Evolutionary conservation across 495 filamentous ascomycete species (phyloP).

Genomic region (Margaritispora aquatica): DNA sequence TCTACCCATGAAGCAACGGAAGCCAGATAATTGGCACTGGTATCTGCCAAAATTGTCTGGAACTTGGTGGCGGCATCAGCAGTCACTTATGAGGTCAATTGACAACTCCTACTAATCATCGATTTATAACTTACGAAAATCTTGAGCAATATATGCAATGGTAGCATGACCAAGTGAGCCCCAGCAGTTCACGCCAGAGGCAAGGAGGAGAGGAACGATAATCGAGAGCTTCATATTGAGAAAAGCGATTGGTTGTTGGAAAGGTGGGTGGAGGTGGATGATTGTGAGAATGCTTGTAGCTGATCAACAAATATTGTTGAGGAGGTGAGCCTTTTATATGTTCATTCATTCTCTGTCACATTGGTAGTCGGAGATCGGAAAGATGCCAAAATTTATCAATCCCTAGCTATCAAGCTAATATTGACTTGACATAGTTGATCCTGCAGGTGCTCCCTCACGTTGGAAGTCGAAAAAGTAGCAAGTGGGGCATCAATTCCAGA

Average conservation of each 20-base stretch:
- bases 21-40: slow-evolving; percentile 41
- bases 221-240: background rate
- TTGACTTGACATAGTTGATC: no score
- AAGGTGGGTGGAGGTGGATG: background rate
- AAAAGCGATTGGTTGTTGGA: background rate
- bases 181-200: slow-evolving; percentile 27
- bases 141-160: slow-evolving; percentile 30
- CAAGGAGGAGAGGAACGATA: background rate
- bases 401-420: no score
- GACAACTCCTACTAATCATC: slow-evolving; percentile 28
- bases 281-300: background rate
- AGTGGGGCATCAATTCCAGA: no score
- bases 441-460: no score
- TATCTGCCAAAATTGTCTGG: slow-evolving; percentile 34
- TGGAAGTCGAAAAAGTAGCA: no score
- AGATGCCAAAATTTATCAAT: no score
- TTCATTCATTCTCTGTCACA: no score
- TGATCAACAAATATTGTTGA: background rate
- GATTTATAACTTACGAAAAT: slow-evolving; percentile 8
- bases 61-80: slow-evolving; percentile 34
- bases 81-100: slow-evolving; percentile 21
- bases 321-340: background rate
- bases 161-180: slow-evolving; percentile 45
- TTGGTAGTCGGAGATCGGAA: no score
- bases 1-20: slow-evolving; percentile 42